Evolutionary conservation across 208 protist species (phyloP).

Genomic region (Naegleria fowleri): DNA sequence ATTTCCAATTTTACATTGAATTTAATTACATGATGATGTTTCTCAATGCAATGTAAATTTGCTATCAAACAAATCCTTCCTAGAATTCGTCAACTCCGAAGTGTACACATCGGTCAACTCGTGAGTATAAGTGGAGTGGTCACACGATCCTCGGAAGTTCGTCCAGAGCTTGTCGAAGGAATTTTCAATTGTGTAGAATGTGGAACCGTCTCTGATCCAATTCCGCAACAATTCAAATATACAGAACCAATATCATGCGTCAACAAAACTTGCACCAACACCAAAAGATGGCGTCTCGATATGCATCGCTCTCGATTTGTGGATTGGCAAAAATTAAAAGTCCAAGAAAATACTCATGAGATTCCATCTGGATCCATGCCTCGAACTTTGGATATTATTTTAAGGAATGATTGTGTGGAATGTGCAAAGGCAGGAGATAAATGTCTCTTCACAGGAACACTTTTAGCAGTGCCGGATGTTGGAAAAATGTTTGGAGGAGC

Average conservation of each 20-base stretch:
- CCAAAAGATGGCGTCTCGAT: constrained; percentile 70
- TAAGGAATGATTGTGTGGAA: constrained; percentile 93
- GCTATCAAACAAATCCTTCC: too few species aligned
- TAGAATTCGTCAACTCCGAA: neutral
- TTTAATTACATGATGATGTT: too few species aligned
- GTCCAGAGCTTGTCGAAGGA: constrained; percentile 94
- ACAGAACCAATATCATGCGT: constrained; percentile 84
- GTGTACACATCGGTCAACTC: constrained; percentile 77
- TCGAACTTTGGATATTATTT: constrained; percentile 92
- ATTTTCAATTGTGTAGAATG: constrained; percentile 95
- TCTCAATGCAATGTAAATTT: too few species aligned
- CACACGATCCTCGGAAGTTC: constrained; percentile 94
- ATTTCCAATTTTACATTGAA: too few species aligned
- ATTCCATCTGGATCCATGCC: constrained; percentile 91
- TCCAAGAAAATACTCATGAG: constrained; percentile 91
- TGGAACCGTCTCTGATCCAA: constrained; percentile 62
- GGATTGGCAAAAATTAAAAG: constrained; percentile 97
- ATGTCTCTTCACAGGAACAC: constrained; percentile 81
- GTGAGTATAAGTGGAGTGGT: constrained; percentile 92
- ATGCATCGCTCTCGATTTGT: constrained; percentile 74
- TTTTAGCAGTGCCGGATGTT: constrained; percentile 97
- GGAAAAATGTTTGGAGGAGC: constrained; percentile 78
- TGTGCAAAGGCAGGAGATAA: constrained; percentile 97
- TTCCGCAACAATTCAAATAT: constrained; percentile 98
- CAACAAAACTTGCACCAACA: constrained; percentile 82